Base-by-base conservation (phyloP, 2,329 filamentous ascomycete genomes). In the Ceratocystis variospora region DNA sequence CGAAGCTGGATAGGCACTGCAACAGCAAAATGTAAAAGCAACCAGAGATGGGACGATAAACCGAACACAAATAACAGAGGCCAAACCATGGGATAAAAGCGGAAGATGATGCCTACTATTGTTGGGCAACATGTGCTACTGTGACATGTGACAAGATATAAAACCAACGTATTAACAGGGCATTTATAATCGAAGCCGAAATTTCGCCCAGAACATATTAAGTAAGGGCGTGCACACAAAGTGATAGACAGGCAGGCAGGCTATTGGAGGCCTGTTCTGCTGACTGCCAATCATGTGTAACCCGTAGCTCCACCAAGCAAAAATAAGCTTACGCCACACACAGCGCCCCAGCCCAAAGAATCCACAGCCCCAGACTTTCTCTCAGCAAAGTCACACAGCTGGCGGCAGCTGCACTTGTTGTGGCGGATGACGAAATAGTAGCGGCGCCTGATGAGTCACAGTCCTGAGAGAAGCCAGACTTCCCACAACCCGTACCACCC, bases 391-490 rank as follows among this genome's bases (percentile, higher is more conserved):
- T 19, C 28, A 45, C 45, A 12, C 7, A 19, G 2, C 48, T 25
- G 25, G 63, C 8, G 63, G 53, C 5, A n/a, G 66, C 53, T 5
- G 53, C 31, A 12, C 61, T 61, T 0, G 53, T 62, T 3, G 62
- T 64, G 44, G 41, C 7, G 6, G 61, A 53, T 2, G 48, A 53
- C 19, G 37, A 41, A 41, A 41, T 41, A 12, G 37, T 41, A 10
- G 25, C 61, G 61, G 19, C 37, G 25, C 7, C 17, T 4, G 55
- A 37, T 2, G 37, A 33, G 22, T 46, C 48, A 57, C 68, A 69
- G 62, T 67, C 55, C 66, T 69, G 68, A 62, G 68, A 68, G 61
- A 69, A 69, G 6, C 53, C 28, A 4, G 68, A 66, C 6, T 57
- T 61, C 15, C 63, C 66, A 64, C 68, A 63, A 5, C 68, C 66